These are phyloP conservation scores for Polychaeton citri DNA, from an alignment of 2,329 filamentous ascomycete genomes.

Conservation along the genomic window DNA sequence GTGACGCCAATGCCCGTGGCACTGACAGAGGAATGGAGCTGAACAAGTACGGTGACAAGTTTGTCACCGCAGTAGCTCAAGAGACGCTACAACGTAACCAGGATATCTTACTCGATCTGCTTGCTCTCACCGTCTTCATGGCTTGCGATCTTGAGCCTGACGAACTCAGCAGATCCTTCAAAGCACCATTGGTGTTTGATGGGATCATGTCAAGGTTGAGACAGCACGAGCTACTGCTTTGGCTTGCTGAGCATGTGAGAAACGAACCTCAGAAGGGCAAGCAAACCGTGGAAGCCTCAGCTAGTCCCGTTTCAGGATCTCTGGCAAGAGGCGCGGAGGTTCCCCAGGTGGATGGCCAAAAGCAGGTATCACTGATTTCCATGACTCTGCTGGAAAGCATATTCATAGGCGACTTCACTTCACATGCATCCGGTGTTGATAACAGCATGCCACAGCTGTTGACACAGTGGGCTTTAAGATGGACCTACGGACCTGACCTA, in stretches of 20 bases:
- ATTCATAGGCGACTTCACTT: constrained; percentile 28
- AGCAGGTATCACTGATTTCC: constrained; percentile 4
- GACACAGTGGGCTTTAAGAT: constrained; percentile 34
- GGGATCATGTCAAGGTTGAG: constrained; percentile 57
- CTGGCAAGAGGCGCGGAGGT: constrained; percentile 14
- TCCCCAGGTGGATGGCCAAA: constrained; percentile 24
- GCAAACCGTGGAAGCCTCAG: constrained; percentile 1
- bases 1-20: constrained; percentile 21
- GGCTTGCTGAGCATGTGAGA: constrained; percentile 39
- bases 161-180: constrained; percentile 54
- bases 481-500: constrained; percentile 28
- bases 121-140: constrained; percentile 75
- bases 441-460: constrained; percentile 17
- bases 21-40: constrained; percentile 35
- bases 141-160: constrained; percentile 67
- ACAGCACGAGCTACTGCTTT: constrained; percentile 59
- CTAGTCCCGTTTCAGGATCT: not conserved
- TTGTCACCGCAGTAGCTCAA: constrained; percentile 63
- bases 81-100: constrained; percentile 63
- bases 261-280: constrained; percentile 29
- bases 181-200: constrained; percentile 48
- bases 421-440: constrained; percentile 10
- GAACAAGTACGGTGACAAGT: constrained; percentile 62
- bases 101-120: constrained; percentile 64
- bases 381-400: constrained; percentile 26